A percentile compares a stretch with the other conserved stretches of the same genome.
Evolutionary conservation across 1,284 basidiomycete species (phyloP).

Genomic region (Rhodotorula sp.): DNA sequence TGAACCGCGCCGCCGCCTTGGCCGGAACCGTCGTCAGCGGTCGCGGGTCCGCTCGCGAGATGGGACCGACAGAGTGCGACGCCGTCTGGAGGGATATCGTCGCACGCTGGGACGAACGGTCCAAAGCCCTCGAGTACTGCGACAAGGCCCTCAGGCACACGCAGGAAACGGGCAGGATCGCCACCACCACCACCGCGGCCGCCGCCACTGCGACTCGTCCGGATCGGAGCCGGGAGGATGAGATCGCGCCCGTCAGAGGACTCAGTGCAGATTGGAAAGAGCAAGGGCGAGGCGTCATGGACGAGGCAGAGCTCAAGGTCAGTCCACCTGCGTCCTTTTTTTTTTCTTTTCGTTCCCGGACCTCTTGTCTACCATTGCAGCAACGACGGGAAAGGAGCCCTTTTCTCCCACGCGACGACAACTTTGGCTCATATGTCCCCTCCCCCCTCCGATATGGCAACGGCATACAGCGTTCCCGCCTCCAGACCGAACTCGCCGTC

Average conservation of each 20-base stretch:
- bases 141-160: constrained; percentile 8
- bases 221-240: too few species aligned
- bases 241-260: constrained; percentile 1
- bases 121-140: constrained; percentile 24
- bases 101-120: constrained; percentile 27
- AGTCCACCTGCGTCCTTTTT: neutral
- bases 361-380: neutral
- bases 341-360: too few species aligned
- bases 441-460: neutral
- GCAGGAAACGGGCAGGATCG: neutral
- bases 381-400: too few species aligned
- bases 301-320: constrained; percentile 29
- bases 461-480: constrained; percentile 6
- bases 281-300: constrained; percentile 21
- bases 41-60: neutral
- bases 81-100: constrained; percentile 31
- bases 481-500: constrained; percentile 22
- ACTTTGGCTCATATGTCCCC: neutral
- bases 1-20: constrained; percentile 33
- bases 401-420: neutral
- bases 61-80: constrained; percentile 27
- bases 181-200: neutral
- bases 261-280: constrained; percentile 16
- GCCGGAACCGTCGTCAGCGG: constrained; percentile 2
- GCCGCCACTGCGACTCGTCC: neutral